phyloP scores from a whole-genome alignment of 768 basidiomycete species.

The Leccinum rimulosum region DNA sequence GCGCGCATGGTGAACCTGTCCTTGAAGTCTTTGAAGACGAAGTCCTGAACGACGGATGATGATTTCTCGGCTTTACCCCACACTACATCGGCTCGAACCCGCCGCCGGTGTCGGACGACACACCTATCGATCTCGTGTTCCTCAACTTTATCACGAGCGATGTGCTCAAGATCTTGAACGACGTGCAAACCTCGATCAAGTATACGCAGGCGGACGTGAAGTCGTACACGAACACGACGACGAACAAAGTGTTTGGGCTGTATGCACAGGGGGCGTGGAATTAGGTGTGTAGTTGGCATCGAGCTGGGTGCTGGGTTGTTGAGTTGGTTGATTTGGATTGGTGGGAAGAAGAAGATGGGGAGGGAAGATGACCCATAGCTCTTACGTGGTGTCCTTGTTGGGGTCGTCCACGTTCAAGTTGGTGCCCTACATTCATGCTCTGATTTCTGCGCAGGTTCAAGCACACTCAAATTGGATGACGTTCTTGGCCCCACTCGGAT shows the following conservation, averaged over 20 bases:
- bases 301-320: background rate
- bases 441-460: conserved; percentile 19
- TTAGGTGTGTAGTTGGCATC: conserved; percentile 4
- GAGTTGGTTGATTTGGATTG: background rate
- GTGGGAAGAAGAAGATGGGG: no score
- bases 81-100: conserved; percentile 56
- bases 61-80: conserved; percentile 34
- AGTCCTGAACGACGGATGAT: background rate
- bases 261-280: conserved; percentile 40
- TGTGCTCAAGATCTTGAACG: conserved; percentile 55
- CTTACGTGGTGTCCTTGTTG: no score
- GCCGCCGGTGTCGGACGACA: conserved; percentile 47
- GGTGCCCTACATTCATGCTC: background rate
- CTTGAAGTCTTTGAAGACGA: background rate
- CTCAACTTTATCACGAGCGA: conserved; percentile 60
- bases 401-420: background rate
- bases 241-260: conserved; percentile 36
- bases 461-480: conserved; percentile 66
- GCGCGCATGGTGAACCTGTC: background rate
- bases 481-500: conserved; percentile 68
- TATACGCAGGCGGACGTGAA: conserved; percentile 53
- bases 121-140: conserved; percentile 72
- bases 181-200: conserved; percentile 44
- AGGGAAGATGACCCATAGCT: background rate
- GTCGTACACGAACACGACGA: conserved; percentile 49